A percentile compares a stretch with the other conserved stretches of the same genome.
Conservation (phyloP, 2,329 filamentous ascomycete species). For the Penicillium polonicum region DNA sequence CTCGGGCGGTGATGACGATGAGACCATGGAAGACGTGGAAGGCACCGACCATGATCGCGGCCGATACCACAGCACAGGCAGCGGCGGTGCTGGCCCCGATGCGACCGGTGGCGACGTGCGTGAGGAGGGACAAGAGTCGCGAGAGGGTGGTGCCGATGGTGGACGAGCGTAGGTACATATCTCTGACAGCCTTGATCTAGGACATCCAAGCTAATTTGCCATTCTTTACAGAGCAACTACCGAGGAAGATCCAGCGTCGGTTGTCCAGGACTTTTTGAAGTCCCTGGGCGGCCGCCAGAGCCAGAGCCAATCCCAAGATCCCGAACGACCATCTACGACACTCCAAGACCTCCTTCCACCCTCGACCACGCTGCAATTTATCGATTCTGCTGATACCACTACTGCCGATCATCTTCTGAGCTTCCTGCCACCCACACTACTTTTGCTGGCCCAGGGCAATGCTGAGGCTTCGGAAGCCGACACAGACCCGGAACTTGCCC, state of each 20-base stretch:
- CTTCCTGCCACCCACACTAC: slow-evolving; percentile 74
- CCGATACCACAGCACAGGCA: slow-evolving; percentile 60
- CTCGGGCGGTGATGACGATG: slow-evolving; percentile 62
- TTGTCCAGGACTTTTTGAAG: slow-evolving; percentile 84
- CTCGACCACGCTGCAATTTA: slow-evolving; percentile 71
- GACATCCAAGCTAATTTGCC: slow-evolving; percentile 16
- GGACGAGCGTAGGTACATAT: slow-evolving; percentile 95
- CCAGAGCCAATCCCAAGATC: slow-evolving; percentile 45
- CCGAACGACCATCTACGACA: slow-evolving; percentile 72
- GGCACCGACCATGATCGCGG: slow-evolving; percentile 58
- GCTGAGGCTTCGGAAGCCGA: slow-evolving; percentile 63
- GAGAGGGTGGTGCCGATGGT: slow-evolving; percentile 93
- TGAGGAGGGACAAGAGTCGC: slow-evolving; percentile 81
- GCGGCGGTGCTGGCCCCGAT: slow-evolving; percentile 78
- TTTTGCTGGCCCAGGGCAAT: slow-evolving; percentile 71
- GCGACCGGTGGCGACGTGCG: slow-evolving; percentile 89
- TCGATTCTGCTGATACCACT: slow-evolving; percentile 64
- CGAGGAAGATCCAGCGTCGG: slow-evolving; percentile 67
- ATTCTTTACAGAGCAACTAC: slow-evolving; percentile 57
- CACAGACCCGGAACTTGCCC: slow-evolving; percentile 65
- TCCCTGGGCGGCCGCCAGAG: slow-evolving; percentile 64
- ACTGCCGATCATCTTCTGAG: slow-evolving; percentile 72
- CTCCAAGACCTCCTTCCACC: slow-evolving; percentile 82
- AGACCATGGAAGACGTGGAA: slow-evolving; percentile 77
- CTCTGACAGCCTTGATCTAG: slow-evolving; percentile 29